Base-by-base conservation (phyloP, 495 filamentous ascomycete species). In the Aspergillus baeticus region DNA sequence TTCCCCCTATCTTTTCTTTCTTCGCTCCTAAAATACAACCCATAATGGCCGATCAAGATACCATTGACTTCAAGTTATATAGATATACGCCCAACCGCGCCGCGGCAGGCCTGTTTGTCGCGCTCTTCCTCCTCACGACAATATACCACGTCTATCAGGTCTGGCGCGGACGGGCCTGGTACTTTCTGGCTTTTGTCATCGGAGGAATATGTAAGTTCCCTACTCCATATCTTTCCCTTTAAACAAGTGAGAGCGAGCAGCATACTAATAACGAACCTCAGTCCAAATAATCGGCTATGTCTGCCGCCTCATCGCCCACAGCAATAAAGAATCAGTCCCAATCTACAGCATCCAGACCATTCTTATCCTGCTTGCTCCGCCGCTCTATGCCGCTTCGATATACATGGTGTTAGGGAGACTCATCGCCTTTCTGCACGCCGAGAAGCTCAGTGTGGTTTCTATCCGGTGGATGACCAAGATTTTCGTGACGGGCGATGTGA, bases 251-350 rank as follows among this genome's bases (percentile, higher is more conserved):
- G 26, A 29, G 14, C 15, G 2, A 10, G n/a, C 22, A 37, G 35
- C 10, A 11, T 2, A 37, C 35, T 37, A 17, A 46, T 43, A 44
- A 41, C 37, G 17, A 18, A 62, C 13, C 14, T 49, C 14, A 84
- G 81, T 84, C 67, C 82, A 88, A 63, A 59, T 78, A 0, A 59
- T 83, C 8, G 84, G 84, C n/a, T 87, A 87, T 58, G 63, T 81
- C 34, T 82, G 76, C 36, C 79, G 84, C 22, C 59, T 72, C 7
- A 54, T 81, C 8, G 63, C 69, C 13, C 68, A 72, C 6, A 54
- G 56, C 54, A 51, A 66, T 41, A 62, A 67, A 42, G 34, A 50
- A 52, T 60, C 63, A 7, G 43, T 69, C 10, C 26, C 68, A 0
- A 73, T 84, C 17, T 85, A 84, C 65, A 85, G 31, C 46, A 37